Conservation (phyloP, 306 rosid species). For the Cicer bijugum region DNA sequence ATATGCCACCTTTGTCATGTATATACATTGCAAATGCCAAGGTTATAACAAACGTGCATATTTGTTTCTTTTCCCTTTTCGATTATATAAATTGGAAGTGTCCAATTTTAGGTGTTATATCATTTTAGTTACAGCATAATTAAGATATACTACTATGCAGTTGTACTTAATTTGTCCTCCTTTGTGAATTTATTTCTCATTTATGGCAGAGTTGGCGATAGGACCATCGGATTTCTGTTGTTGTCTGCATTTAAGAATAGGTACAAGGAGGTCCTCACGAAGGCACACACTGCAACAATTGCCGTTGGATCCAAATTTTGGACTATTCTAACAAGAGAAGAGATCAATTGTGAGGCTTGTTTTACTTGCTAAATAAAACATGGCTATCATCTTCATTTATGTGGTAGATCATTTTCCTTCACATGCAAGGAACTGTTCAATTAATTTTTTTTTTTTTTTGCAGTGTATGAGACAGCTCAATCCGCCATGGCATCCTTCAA, state of each 20-base stretch:
- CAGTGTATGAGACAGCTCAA: constrained; percentile 94
- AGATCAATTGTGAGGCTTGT: constrained; percentile 68
- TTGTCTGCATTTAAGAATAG: constrained; percentile 87
- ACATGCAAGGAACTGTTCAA: constrained; percentile 21
- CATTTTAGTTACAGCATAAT: not conserved
- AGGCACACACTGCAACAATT: constrained; percentile 80
- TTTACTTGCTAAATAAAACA: constrained; percentile 29
- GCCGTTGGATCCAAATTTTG: constrained; percentile 70
- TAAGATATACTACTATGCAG: not conserved
- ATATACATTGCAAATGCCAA: constrained; percentile 20
- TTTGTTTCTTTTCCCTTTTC: not conserved
- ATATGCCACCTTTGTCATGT: constrained; percentile 3
- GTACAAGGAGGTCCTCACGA: constrained; percentile 88
- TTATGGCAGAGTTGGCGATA: constrained; percentile 74
- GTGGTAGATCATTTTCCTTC: constrained; percentile 15
- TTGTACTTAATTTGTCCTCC: not conserved
- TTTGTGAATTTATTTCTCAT: constrained; percentile 30
- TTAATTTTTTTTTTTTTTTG: constrained; percentile 34
- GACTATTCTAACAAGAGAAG: constrained; percentile 77
- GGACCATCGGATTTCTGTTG: constrained; percentile 80
- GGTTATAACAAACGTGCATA: constrained; percentile 9
- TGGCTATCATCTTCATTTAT: constrained; percentile 29
- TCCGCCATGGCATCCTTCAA: constrained; percentile 88
- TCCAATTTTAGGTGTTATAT: not conserved
- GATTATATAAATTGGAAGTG: constrained; percentile 19